phyloP scores from a whole-genome alignment of 768 basidiomycete species.

The Suillus hirtellus region DNA sequence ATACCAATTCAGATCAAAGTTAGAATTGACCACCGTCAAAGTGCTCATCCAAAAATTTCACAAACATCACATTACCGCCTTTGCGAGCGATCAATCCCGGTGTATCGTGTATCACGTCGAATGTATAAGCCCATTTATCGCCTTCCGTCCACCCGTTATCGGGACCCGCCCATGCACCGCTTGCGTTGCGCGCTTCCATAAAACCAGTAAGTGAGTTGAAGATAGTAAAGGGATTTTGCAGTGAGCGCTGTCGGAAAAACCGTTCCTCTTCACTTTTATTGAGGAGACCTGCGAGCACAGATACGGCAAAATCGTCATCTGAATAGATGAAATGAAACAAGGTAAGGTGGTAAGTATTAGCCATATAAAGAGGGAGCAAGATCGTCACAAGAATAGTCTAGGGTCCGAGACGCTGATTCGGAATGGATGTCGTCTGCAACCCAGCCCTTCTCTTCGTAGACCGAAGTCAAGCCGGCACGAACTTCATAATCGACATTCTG shows the following conservation, averaged over 20 bases:
- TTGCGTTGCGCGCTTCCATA: slow-evolving; percentile 75
- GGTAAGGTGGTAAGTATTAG: not conserved
- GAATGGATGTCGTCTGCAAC: slow-evolving; percentile 80
- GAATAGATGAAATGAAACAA: not conserved
- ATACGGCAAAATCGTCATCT: slow-evolving; percentile 82
- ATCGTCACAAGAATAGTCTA: slow-evolving; percentile 73
- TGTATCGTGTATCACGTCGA: slow-evolving; percentile 74
- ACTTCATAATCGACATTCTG: slow-evolving; percentile 80
- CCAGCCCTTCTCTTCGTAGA: slow-evolving; percentile 70
- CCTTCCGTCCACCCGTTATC: slow-evolving; percentile 83
- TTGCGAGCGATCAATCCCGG: slow-evolving; percentile 58
- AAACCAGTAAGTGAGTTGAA: slow-evolving; percentile 71
- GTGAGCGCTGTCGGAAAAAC: slow-evolving; percentile 57
- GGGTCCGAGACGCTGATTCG: slow-evolving; percentile 74
- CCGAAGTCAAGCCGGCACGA: slow-evolving; percentile 71
- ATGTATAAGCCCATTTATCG: slow-evolving; percentile 75
- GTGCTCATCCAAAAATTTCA: slow-evolving; percentile 63
- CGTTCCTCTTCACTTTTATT: slow-evolving; percentile 49
- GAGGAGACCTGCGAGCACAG: slow-evolving; percentile 57
- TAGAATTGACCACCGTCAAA: slow-evolving; percentile 43
- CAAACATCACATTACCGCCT: slow-evolving; percentile 67
- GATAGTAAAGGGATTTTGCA: slow-evolving; percentile 57
- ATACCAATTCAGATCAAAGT: not conserved
- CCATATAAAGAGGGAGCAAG: not conserved
- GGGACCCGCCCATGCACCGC: slow-evolving; percentile 72